phyloP scores from a whole-genome alignment of 1,139 yeast genomes.

The Saccharomyces hybrid region DNA sequence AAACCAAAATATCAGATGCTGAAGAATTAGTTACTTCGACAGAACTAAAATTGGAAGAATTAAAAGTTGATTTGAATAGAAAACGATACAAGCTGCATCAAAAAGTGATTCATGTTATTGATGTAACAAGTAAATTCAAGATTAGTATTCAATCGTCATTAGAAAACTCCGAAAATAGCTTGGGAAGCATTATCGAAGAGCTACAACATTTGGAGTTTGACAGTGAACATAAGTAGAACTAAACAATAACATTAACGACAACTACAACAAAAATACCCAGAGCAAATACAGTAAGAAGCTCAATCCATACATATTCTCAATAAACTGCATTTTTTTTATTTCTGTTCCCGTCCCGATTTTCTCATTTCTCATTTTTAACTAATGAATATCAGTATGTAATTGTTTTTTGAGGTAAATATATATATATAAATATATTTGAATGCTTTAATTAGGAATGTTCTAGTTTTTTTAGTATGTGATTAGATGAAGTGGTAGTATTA shows the following conservation, averaged over 20 bases:
- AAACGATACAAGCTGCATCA: slow-evolving; percentile 47
- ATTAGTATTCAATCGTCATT: slow-evolving; percentile 53
- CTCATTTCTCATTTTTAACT: background rate
- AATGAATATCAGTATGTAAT: background rate
- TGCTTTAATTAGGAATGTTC: background rate
- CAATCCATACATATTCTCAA: background rate
- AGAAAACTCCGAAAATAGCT: slow-evolving; percentile 43
- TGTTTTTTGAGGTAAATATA: background rate
- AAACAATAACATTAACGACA: background rate
- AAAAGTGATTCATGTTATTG: slow-evolving; percentile 51
- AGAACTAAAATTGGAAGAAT: slow-evolving; percentile 29
- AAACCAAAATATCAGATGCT: slow-evolving; percentile 31
- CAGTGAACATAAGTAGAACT: background rate
- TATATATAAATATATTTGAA: background rate
- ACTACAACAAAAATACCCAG: background rate
- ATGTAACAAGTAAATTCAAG: slow-evolving; percentile 56
- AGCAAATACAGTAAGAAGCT: background rate
- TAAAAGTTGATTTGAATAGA: slow-evolving; percentile 33
- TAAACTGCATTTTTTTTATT: background rate
- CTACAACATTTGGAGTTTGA: slow-evolving; percentile 4
- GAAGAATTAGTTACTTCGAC: slow-evolving; percentile 32
- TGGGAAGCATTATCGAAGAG: slow-evolving; percentile 8
- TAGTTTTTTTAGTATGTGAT: background rate
- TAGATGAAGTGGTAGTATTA: background rate
- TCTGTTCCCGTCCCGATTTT: background rate